Evolutionary conservation across 148 eudicot species (phyloP).

Genomic region (Cornus suecica): DNA sequence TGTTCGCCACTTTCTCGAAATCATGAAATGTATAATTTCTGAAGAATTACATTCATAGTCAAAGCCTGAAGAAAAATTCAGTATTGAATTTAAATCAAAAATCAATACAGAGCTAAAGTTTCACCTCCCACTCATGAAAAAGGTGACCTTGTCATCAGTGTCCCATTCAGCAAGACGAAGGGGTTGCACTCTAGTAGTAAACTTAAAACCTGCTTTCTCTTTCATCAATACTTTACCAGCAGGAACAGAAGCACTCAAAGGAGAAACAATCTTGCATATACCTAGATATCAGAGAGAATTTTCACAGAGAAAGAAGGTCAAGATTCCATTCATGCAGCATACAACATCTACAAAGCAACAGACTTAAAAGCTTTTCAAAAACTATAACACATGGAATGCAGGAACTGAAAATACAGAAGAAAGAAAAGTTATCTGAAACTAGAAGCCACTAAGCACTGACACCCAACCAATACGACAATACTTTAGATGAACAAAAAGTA

Average conservation of each 20-base stretch:
- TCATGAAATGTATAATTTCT: slow-evolving; percentile 92
- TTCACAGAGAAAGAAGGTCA: not conserved
- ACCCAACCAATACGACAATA: not conserved
- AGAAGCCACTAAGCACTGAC: not conserved
- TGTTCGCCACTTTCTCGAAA: slow-evolving; percentile 98
- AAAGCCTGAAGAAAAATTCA: slow-evolving; percentile 17
- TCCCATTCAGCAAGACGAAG: slow-evolving; percentile 99
- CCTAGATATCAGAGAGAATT: slow-evolving; percentile 35
- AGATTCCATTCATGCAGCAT: not conserved
- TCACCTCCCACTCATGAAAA: slow-evolving; percentile 97
- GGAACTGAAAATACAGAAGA: not conserved
- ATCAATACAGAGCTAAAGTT: slow-evolving; percentile 16
- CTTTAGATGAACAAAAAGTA: not conserved
- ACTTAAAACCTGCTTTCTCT: slow-evolving; percentile 86
- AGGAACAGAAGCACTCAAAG: slow-evolving; percentile 83
- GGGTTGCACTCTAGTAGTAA: slow-evolving; percentile 93
- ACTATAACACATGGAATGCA: not conserved
- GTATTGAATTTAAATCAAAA: slow-evolving; percentile 5
- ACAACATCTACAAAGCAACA: not conserved
- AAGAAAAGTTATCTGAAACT: not conserved
- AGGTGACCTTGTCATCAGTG: slow-evolving; percentile 86
- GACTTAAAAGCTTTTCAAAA: not conserved
- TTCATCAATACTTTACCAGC: slow-evolving; percentile 89
- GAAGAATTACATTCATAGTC: slow-evolving; percentile 30
- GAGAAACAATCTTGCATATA: slow-evolving; percentile 93